Base-by-base conservation (phyloP, 1,139 yeast genomes). In the Candida neerlandica region DNA sequence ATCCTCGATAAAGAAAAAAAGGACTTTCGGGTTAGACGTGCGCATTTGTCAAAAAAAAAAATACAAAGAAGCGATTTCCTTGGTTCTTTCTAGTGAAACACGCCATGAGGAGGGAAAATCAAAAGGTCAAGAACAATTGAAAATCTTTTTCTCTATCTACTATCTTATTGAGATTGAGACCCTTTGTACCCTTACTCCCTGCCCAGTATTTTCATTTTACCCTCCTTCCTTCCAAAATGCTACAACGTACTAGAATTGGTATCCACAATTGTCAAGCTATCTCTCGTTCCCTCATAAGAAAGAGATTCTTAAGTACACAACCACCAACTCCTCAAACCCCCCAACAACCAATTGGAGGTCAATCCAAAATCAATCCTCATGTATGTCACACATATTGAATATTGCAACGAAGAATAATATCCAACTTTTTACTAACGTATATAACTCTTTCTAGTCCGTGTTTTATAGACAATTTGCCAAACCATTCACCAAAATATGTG, bases 381-480 rank as follows among this genome's bases (percentile, higher is more conserved):
- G 60, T 57, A 55, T 47, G 60, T 55, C 12, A 38, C 23, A 18
- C n/a, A n/a, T n/a, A 23, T 26, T n/a, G 38, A 35, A 32, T 18
- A 27, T 10, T 18, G 35, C 19, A 26, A 9, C 10, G 15, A 16
- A 19, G 16, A 21, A 18, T 21, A 19, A 18, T 23, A 5, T 10
- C 11, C 10, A 21, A 39, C 21, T 23, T 5, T 18, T 12, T 39
- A 44, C 47, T 44, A 39, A 44, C 47, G 4, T 29, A 7, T 23
- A 9, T 41, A 15, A 34, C 41, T 9, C 3, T 9, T 14, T 23
- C 27, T 30, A 59, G 62, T 48, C 57, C n/a, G 54, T 55, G 12
- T 58, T 62, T 42, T 62, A 61, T 43, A 51, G 58, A 34, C 58
- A 60, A 41, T 62, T 56, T 48, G 52, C 60, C 1, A 58, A 53